Percentiles rank a stretch among this genome's conserved stretches.
Conservation (phyloP, 1,139 yeast genomes). For the Blastobotrys petasosporus region DNA sequence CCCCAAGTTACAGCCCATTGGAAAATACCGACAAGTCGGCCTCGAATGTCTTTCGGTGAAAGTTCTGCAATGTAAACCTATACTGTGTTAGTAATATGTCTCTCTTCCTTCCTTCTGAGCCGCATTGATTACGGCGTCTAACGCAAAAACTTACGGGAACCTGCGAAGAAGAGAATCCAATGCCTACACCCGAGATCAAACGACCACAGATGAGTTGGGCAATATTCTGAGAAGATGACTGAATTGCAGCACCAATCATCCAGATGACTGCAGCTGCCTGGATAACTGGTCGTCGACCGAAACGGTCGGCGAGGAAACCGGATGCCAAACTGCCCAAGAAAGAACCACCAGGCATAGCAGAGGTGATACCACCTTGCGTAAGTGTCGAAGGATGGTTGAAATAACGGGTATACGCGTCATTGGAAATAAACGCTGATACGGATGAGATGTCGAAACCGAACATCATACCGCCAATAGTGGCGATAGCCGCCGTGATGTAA, state of each 20-base stretch:
- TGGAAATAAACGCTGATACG: conserved; percentile 79
- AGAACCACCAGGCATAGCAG: conserved; percentile 95
- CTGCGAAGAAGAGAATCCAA: conserved; percentile 66
- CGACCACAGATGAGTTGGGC: conserved; percentile 69
- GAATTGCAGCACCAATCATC: conserved; percentile 75
- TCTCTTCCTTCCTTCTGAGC: neutral
- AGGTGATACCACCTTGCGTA: conserved; percentile 80
- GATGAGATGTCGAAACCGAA: conserved; percentile 93
- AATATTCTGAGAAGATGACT: conserved; percentile 65
- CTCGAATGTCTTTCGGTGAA: conserved; percentile 60
- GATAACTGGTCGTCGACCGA: conserved; percentile 76
- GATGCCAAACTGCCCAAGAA: conserved; percentile 39
- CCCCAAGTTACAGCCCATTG: conserved; percentile 70
- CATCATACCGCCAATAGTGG: conserved; percentile 91
- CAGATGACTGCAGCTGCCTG: conserved; percentile 71
- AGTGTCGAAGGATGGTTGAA: conserved; percentile 37
- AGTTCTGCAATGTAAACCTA: conserved; percentile 63
- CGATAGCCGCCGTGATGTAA: conserved; percentile 39
- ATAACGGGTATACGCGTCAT: conserved; percentile 45
- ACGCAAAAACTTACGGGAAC: conserved; percentile 39
- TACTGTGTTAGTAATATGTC: neutral
- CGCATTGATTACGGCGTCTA: no score
- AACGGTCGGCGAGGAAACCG: conserved; percentile 51
- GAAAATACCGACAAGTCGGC: conserved; percentile 58
- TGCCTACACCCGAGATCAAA: conserved; percentile 57